phyloP scores from a whole-genome alignment of 306 rosid species.

The Alnus rubra region DNA sequence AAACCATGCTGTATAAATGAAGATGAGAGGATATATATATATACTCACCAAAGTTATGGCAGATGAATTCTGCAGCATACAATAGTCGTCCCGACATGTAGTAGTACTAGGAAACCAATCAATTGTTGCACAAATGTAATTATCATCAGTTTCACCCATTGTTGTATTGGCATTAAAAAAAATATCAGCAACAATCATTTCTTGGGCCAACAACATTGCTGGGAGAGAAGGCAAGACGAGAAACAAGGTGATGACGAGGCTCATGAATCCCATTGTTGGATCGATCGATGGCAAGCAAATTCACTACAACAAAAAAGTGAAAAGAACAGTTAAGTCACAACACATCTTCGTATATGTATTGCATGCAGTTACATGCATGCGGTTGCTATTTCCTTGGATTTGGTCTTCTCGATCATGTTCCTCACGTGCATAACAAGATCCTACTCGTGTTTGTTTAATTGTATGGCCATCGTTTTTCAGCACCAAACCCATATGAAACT shows the following conservation, averaged over 20 bases:
- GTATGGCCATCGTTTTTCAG: too few species aligned
- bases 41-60: constrained; percentile 60
- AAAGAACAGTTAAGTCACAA: constrained; percentile 17
- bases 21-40: background rate
- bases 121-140: constrained; percentile 87
- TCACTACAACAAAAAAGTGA: constrained; percentile 31
- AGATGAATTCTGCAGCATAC: constrained; percentile 84
- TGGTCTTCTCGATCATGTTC: too few species aligned
- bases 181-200: constrained; percentile 27
- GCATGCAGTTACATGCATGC: background rate
- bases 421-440: too few species aligned
- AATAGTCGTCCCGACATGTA: constrained; percentile 64
- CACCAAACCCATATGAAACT: too few species aligned
- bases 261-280: constrained; percentile 50
- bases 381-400: too few species aligned
- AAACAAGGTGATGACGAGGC: constrained; percentile 35
- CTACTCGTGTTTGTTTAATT: too few species aligned
- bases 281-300: constrained; percentile 11
- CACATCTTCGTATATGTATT: constrained; percentile 9
- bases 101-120: constrained; percentile 98
- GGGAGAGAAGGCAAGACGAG: constrained; percentile 49
- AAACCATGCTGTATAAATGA: background rate
- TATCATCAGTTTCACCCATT: constrained; percentile 63
- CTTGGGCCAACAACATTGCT: constrained; percentile 45
- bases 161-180: constrained; percentile 51